phyloP scores from a whole-genome alignment of 2,329 filamentous ascomycete genomes.

The Fusarium papillatum region DNA sequence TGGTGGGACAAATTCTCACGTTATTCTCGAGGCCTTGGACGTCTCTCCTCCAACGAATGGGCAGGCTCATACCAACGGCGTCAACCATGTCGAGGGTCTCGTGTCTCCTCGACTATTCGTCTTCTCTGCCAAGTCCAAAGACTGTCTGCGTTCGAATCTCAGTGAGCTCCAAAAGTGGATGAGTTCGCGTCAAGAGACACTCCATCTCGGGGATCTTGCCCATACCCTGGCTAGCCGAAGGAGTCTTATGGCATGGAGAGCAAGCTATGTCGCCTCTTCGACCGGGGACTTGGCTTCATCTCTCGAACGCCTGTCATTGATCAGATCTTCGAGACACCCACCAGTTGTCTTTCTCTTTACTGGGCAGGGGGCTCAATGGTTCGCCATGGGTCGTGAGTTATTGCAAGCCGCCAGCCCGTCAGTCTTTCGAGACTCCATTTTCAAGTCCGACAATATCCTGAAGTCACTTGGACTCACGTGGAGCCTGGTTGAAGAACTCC shows the following conservation, averaged over 20 bases:
- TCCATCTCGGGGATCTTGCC: neutral
- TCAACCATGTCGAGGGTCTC: too few relatives aligned
- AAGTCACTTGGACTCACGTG: constrained; percentile 10
- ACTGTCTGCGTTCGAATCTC: neutral
- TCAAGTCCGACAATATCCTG: neutral
- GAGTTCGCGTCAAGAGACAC: neutral
- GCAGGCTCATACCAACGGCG: neutral
- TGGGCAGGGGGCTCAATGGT: constrained; percentile 30
- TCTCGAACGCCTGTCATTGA: rapidly evolving
- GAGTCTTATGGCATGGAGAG: neutral
- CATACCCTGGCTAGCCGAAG: neutral
- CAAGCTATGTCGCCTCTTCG: neutral
- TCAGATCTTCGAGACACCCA: neutral
- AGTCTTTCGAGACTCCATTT: neutral
- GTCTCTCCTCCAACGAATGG: neutral
- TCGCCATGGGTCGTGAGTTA: constrained; percentile 19
- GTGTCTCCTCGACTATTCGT: neutral
- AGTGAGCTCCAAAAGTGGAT: neutral
- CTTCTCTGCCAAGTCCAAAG: neutral
- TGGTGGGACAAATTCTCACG: constrained; percentile 14
- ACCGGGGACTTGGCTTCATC: neutral
- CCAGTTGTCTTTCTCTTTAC: constrained; percentile 23
- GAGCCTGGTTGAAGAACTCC: constrained; percentile 19
- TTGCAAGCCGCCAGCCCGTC: neutral
- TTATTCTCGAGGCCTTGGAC: constrained; percentile 7